Evolutionary conservation across 192 early-diverging fungal species (phyloP).

Genomic region (Martensiomyces pterosporus): DNA sequence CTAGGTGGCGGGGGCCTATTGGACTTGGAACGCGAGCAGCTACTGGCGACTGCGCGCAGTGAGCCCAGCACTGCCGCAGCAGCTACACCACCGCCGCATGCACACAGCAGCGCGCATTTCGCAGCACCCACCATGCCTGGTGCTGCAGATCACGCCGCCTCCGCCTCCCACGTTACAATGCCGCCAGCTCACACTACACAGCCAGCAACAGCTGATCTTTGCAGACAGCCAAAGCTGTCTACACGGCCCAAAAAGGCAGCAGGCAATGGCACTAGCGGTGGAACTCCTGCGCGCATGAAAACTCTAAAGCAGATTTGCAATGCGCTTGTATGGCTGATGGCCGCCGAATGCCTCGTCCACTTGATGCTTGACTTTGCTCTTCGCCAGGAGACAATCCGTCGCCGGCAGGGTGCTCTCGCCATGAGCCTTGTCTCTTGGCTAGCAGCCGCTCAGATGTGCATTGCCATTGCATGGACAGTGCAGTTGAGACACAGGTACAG

Average conservation of each 20-base stretch:
- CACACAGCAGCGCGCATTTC: too few species aligned
- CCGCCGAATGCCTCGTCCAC: constrained; percentile 37
- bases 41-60: too few species aligned
- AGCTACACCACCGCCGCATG: too few species aligned
- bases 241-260: not conserved
- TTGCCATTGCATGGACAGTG: constrained; percentile 24
- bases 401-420: constrained; percentile 9
- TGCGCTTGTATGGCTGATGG: constrained; percentile 22
- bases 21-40: too few species aligned
- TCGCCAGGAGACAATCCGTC: constrained; percentile 32
- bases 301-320: constrained; percentile 27
- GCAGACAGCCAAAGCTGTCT: not conserved
- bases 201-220: too few species aligned
- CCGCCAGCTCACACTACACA: too few species aligned
- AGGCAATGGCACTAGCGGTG: not conserved
- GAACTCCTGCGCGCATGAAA: constrained; percentile 6
- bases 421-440: constrained; percentile 21
- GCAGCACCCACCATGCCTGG: too few species aligned
- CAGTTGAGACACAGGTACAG: constrained; percentile 17
- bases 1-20: too few species aligned
- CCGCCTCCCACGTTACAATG: too few species aligned
- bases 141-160: too few species aligned
- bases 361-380: constrained; percentile 43
- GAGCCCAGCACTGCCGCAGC: too few species aligned
- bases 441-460: constrained; percentile 36